These are phyloP conservation scores for Leccinum boreale DNA, from an alignment of 768 basidiomycete species.

Conservation along the genomic window DNA sequence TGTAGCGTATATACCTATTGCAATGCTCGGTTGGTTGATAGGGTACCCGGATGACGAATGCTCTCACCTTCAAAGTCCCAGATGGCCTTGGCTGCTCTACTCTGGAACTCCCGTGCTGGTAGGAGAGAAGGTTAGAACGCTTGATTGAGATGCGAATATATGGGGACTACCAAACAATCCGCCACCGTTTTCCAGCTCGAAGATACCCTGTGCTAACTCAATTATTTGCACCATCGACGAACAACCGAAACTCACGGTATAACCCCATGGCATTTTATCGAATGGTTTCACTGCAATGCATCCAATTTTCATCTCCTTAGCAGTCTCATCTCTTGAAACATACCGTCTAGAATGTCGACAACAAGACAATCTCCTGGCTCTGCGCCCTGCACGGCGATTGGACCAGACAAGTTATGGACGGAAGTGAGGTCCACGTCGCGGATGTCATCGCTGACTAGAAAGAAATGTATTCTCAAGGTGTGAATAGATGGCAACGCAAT, in stretches of 20 bases:
- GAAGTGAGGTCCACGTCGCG: slow-evolving; percentile 60
- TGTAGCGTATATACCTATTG: slow-evolving; percentile 61
- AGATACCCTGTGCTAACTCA: slow-evolving; percentile 54
- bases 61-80: slow-evolving; percentile 69
- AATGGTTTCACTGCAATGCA: slow-evolving; percentile 51
- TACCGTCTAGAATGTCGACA: slow-evolving; percentile 77
- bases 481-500: not conserved
- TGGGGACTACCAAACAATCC: slow-evolving; percentile 57
- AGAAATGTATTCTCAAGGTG: not conserved
- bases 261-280: slow-evolving; percentile 80
- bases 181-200: slow-evolving; percentile 70
- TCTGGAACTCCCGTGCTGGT: slow-evolving; percentile 62
- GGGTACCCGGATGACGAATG: not conserved
- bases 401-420: slow-evolving; percentile 75
- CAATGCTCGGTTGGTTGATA: not conserved
- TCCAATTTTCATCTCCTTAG: not conserved
- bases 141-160: not conserved
- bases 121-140: not conserved
- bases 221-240: not conserved
- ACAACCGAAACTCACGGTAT: slow-evolving; percentile 44
- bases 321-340: not conserved
- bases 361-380: slow-evolving; percentile 79
- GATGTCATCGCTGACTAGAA: slow-evolving; percentile 61
- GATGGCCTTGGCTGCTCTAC: slow-evolving; percentile 71
- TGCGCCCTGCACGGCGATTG: slow-evolving; percentile 70